Conservation (phyloP, 139 green algal species). For the Chlamydomonas sphaeroides region DNA sequence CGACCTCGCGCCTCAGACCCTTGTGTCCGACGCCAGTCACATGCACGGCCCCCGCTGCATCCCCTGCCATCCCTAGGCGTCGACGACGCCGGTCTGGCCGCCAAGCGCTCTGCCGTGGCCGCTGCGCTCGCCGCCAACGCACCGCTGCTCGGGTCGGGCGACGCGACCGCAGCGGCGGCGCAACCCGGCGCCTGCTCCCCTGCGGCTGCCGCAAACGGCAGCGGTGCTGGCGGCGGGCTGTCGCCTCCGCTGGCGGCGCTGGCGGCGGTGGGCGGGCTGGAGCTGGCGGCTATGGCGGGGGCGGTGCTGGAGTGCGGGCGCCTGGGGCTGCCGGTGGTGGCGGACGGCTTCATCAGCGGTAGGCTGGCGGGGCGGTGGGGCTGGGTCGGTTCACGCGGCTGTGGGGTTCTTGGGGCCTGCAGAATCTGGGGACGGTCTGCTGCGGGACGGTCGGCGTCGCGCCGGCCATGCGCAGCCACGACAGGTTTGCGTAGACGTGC, state of each 20-base stretch:
- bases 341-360: conserved; percentile 24
- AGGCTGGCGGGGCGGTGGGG: background rate
- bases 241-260: conserved; percentile 4
- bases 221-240: too few relatives aligned
- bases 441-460: too few relatives aligned
- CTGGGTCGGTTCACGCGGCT: too few relatives aligned
- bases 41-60: too few relatives aligned
- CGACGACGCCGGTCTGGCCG: conserved; percentile 45
- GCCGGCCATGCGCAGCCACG: too few relatives aligned
- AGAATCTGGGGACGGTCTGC: too few relatives aligned
- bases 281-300: conserved; percentile 14
- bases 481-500: too few relatives aligned
- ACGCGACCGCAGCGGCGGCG: conserved; percentile 26
- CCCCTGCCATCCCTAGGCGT: conserved; percentile 49
- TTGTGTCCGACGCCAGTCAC: too few relatives aligned
- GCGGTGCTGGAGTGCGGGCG: background rate
- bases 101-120: conserved; percentile 44
- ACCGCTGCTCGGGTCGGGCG: background rate
- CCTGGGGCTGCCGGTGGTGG: conserved; percentile 7
- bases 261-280: conserved; percentile 1
- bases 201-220: too few relatives aligned
- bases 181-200: too few relatives aligned
- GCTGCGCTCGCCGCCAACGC: conserved; percentile 43
- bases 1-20: too few relatives aligned
- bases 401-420: too few relatives aligned